Conservation (phyloP, 768 basidiomycete species). For the Aureoboletus auriporus region DNA sequence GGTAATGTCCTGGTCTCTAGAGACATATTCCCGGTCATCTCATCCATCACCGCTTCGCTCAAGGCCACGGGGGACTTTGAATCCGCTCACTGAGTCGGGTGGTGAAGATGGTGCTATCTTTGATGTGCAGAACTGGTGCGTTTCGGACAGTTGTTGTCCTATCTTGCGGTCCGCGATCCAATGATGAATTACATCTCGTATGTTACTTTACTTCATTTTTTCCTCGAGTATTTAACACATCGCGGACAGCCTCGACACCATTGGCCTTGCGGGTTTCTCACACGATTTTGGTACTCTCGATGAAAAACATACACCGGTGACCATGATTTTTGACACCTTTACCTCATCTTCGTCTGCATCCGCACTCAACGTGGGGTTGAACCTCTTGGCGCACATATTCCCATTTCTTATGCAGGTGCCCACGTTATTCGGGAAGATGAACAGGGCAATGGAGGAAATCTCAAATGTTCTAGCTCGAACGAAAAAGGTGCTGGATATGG, state of each 20-base stretch:
- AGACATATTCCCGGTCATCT: not conserved
- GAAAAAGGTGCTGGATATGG: conserved; percentile 29
- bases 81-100: conserved; percentile 15
- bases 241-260: conserved; percentile 46
- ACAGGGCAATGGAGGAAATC: conserved; percentile 35
- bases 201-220: not conserved
- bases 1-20: conserved; percentile 9
- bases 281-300: conserved; percentile 53
- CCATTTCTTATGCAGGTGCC: conserved; percentile 37
- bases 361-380: conserved; percentile 26
- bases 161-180: not conserved
- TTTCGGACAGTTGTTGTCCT: not conserved
- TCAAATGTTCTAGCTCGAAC: conserved; percentile 36
- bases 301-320: conserved; percentile 41
- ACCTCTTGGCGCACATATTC: conserved; percentile 35
- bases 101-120: conserved; percentile 20
- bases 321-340: conserved; percentile 38
- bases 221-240: not conserved
- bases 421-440: conserved; percentile 34
- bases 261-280: conserved; percentile 58
- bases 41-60: not conserved
- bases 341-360: conserved; percentile 15
- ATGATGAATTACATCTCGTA: conserved; percentile 36
- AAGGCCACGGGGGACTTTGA: conserved; percentile 31
- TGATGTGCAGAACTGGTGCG: conserved; percentile 36